Evolutionary conservation across 1,284 basidiomycete genomes (phyloP).

Genomic region (Cystobasidium pallidum): DNA sequence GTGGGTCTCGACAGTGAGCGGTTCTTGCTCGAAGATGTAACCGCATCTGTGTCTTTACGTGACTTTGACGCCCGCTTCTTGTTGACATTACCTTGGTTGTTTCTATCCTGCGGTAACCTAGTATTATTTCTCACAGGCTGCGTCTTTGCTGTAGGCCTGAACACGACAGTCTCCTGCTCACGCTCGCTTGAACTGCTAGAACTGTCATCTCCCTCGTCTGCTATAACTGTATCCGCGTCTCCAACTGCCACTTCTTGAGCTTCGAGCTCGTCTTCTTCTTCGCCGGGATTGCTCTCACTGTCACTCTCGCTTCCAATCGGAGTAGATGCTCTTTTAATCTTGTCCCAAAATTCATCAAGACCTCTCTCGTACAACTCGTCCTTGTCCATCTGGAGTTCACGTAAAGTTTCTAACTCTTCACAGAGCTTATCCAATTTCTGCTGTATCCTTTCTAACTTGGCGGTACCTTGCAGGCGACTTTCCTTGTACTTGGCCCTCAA

Average conservation of each 20-base stretch:
- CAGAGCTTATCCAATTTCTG: not conserved
- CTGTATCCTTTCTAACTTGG: not conserved
- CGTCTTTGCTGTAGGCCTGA: not conserved
- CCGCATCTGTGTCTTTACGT: not conserved
- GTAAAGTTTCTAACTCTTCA: not conserved
- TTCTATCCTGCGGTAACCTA: not conserved
- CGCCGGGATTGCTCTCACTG: conserved; percentile 1
- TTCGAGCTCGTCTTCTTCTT: not conserved
- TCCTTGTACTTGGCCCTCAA: not conserved
- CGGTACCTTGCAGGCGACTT: not conserved
- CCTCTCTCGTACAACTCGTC: not conserved
- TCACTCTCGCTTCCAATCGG: not conserved
- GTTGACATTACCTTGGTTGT: not conserved
- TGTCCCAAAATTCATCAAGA: conserved; percentile 7
- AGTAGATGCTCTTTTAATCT: not conserved
- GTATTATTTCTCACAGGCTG: too few relatives aligned
- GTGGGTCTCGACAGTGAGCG: not conserved
- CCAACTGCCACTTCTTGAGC: not conserved
- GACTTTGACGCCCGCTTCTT: not conserved
- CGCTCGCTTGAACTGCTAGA: not conserved
- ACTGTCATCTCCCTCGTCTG: not conserved
- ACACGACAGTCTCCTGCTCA: not conserved
- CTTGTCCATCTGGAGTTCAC: not conserved
- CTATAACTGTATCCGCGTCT: not conserved
- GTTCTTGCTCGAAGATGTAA: not conserved